Percentiles rank a stretch among this genome's conserved stretches.
These are phyloP conservation scores for Verticillium albo-atrum DNA, from an alignment of 2,329 filamentous ascomycete species.

Conservation along the genomic window DNA sequence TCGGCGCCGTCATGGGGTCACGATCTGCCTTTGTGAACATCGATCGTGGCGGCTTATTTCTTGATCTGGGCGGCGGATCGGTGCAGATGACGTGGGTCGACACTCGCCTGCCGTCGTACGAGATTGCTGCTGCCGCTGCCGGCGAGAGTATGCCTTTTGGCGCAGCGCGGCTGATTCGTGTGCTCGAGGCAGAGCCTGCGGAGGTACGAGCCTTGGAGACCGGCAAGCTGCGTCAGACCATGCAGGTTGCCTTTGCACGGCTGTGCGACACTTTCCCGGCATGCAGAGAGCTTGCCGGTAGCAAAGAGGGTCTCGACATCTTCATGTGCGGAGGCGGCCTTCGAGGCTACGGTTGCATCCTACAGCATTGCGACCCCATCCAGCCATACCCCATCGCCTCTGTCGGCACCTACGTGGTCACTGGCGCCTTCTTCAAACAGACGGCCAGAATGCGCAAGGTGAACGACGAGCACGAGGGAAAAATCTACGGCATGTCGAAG, in stretches of 20 bases:
- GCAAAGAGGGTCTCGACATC: constrained; percentile 52
- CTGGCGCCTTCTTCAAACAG: constrained; percentile 54
- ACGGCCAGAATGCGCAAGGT: constrained; percentile 45
- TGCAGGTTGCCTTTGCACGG: constrained; percentile 56
- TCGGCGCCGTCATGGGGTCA: constrained; percentile 75
- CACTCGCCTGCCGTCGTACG: constrained; percentile 41
- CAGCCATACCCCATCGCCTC: constrained; percentile 79
- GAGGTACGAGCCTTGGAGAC: constrained; percentile 41
- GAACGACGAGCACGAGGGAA: constrained; percentile 45
- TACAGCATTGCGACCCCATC: constrained; percentile 73
- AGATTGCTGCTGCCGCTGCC: constrained; percentile 45
- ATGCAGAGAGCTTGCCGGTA: constrained; percentile 29
- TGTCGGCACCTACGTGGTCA: constrained; percentile 72
- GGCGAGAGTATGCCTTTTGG: constrained; percentile 59
- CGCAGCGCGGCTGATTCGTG: constrained; percentile 50
- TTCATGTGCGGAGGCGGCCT: constrained; percentile 91
- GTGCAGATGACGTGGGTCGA: constrained; percentile 63
- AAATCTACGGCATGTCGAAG: constrained; percentile 75
- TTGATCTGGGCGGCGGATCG: constrained; percentile 77
- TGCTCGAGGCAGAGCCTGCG: constrained; percentile 36
- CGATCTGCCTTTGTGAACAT: constrained; percentile 68
- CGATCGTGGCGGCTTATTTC: constrained; percentile 63
- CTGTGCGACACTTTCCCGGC: constrained; percentile 43
- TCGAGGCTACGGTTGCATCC: constrained; percentile 82
- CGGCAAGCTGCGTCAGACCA: constrained; percentile 50